These are phyloP conservation scores for Liquidambar formosana DNA, from an alignment of 164 flowering plant genomes.

Conservation along the genomic window DNA sequence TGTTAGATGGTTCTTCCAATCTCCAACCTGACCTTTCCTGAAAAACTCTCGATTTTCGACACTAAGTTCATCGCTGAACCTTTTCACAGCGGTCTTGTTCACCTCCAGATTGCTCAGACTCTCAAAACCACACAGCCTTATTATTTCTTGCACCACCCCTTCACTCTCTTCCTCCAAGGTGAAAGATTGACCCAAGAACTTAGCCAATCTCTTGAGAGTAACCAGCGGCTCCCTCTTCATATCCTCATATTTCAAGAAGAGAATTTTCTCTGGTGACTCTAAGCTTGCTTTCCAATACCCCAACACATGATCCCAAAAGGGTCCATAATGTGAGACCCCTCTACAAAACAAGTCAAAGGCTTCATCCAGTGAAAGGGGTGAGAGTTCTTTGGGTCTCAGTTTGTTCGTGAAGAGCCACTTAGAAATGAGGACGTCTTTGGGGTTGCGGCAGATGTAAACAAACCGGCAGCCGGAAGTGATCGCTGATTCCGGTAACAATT, in stretches of 20 bases:
- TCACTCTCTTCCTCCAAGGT: background rate
- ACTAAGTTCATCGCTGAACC: too few relatives aligned
- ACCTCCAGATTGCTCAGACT: too few relatives aligned
- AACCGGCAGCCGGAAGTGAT: background rate
- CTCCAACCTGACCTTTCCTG: too few relatives aligned
- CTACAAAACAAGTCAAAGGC: constrained; percentile 21
- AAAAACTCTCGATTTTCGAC: too few relatives aligned
- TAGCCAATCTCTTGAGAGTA: constrained; percentile 9
- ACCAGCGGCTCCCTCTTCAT: constrained; percentile 7
- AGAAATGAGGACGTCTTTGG: constrained; percentile 17
- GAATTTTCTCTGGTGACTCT: constrained; percentile 1
- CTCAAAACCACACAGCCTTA: too few relatives aligned
- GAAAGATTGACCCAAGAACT: constrained; percentile 7
- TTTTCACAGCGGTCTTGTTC: too few relatives aligned
- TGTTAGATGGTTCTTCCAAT: too few relatives aligned
- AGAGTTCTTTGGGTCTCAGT: background rate
- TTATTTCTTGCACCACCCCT: too few relatives aligned
- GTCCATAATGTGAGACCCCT: constrained; percentile 12
- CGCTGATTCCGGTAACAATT: constrained; percentile 7
- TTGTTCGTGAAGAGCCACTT: constrained; percentile 18
- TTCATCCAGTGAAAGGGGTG: constrained; percentile 1
- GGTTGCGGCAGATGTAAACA: constrained; percentile 17
- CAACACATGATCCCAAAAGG: constrained; percentile 15
- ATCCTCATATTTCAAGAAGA: constrained; percentile 9
- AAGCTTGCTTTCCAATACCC: constrained; percentile 4